These are phyloP conservation scores for Phyllachora maydis DNA, from an alignment of 2,329 filamentous ascomycete species.

Conservation along the genomic window DNA sequence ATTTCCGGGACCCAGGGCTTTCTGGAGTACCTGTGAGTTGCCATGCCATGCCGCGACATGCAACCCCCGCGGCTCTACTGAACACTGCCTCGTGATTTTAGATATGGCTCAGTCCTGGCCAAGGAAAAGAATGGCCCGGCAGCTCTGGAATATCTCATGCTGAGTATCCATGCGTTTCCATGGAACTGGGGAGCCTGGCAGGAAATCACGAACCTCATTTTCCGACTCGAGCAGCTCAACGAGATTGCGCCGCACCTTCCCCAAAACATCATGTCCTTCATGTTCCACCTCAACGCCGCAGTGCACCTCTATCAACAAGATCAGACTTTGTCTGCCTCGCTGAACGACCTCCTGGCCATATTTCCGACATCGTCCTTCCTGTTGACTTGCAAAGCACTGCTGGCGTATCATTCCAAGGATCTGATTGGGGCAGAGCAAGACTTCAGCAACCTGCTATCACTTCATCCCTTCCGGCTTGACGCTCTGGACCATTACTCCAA, in stretches of 20 bases:
- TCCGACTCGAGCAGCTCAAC: constrained; percentile 65
- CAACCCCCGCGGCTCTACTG: constrained; percentile 2
- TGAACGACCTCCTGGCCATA: constrained; percentile 60
- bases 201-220: constrained; percentile 67
- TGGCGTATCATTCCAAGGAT: constrained; percentile 80
- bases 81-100: constrained; percentile 9
- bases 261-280: constrained; percentile 77
- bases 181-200: constrained; percentile 98
- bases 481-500: constrained; percentile 93
- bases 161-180: constrained; percentile 71
- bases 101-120: constrained; percentile 72
- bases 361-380: constrained; percentile 83
- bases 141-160: constrained; percentile 71
- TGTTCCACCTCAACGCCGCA: constrained; percentile 81
- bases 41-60: not conserved
- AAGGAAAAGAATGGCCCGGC: constrained; percentile 79
- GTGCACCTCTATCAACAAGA: constrained; percentile 83
- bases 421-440: constrained; percentile 46
- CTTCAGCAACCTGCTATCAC: constrained; percentile 63
- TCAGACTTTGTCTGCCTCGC: constrained; percentile 48
- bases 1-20: constrained; percentile 61
- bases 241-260: constrained; percentile 54
- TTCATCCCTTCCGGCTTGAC: constrained; percentile 57
- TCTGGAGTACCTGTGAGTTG: constrained; percentile 56
- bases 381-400: constrained; percentile 69